Base-by-base conservation (phyloP, 164 flowering plant genomes). In the Chloranthus sessilifolius region DNA sequence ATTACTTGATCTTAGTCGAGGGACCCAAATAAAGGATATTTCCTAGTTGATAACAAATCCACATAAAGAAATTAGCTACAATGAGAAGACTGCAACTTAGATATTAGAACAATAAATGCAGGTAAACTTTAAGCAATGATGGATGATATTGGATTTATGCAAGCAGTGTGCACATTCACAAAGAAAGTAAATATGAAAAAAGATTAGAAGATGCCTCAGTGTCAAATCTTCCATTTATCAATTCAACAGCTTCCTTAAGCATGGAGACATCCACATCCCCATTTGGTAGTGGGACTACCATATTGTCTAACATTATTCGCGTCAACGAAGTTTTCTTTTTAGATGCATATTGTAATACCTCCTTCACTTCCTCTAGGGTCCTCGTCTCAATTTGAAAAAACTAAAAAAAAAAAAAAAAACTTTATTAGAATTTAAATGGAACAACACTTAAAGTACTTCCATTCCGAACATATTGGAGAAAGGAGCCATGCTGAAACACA, bases 221-320 rank as follows among this genome's bases (percentile, higher is more conserved):
- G 55, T 92, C 99, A 73, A 80, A 92, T 61, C 67, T 83, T 44
- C 95, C 91, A 64, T 71, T 58, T 17, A 92, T 81, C 70, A 92
- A 48, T 14, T 69, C 71, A 30, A 88, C 97, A 56, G 97, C 99
- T 69, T 88, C 80, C 72, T 75, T 78, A 26, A 92, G 97, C 96
- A 88, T 88, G 22, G 91, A 74, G 7, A 81, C 80, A 57, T 88
- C 95, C 47, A 86, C 74, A 64, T 83, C 95, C 22, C 95, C 97
- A 68, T 82, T 64, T 17, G 82, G 71, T 30, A 68, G 68, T 3
- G 94, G 97, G 26, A 84, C 75, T 60, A 88, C 95, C 99, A 92
- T 92, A 67, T 92, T 92, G 62, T 92, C 97, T 67, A 92, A 57
- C 99, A 92, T 83, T 71, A 92, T 85, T 58, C 99, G 71, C 33